Conservation (phyloP, 2,329 filamentous ascomycete genomes). For the Xylaria sp. region DNA sequence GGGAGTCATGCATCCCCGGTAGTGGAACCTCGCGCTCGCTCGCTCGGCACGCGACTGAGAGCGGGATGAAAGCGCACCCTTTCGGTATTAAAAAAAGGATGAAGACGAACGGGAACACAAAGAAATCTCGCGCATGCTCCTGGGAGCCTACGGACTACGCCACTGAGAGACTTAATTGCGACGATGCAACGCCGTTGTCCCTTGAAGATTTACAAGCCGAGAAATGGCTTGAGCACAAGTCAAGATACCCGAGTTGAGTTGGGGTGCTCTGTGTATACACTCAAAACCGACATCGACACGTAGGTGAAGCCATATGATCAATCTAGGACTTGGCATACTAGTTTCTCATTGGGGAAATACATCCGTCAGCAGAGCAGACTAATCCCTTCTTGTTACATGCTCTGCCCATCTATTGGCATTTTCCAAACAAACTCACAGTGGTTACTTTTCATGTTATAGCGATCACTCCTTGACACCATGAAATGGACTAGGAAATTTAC, state of each 20-base stretch:
- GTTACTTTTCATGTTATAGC: background rate
- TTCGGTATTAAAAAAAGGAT: too few species aligned
- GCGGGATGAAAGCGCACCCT: background rate
- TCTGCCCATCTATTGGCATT: background rate
- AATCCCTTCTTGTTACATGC: background rate
- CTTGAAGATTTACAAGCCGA: background rate
- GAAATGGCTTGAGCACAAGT: background rate
- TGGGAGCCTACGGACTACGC: background rate
- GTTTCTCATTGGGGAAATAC: background rate
- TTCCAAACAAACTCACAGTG: background rate
- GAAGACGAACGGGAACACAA: too few species aligned
- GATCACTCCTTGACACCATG: background rate
- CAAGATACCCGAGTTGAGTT: background rate
- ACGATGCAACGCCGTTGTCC: background rate
- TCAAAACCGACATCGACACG: background rate
- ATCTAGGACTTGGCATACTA: background rate
- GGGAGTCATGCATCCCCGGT: slow-evolving; percentile 10
- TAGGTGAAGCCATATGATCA: background rate
- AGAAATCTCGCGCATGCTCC: background rate
- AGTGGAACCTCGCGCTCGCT: slow-evolving; percentile 13
- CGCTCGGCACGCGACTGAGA: slow-evolving; percentile 15
- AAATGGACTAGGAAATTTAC: background rate
- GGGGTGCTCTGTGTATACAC: background rate
- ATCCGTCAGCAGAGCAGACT: slow-evolving; percentile 6
- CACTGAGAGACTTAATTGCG: background rate